A percentile compares a stretch with the other conserved stretches of the same genome.
phyloP scores from a whole-genome alignment of 2,329 filamentous ascomycete species.

The Pseudocercospora macadamiae region DNA sequence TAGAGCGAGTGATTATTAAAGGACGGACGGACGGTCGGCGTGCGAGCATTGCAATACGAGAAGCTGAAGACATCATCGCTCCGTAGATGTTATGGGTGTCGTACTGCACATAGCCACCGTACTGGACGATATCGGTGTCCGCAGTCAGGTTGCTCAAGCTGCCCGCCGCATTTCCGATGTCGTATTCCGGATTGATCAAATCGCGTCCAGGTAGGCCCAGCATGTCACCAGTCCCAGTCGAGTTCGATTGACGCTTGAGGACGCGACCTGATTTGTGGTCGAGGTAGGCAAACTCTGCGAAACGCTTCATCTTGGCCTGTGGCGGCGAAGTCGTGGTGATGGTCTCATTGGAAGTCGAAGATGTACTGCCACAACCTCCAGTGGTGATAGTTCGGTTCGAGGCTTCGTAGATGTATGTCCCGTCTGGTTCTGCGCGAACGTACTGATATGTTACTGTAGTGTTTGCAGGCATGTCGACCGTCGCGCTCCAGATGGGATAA shows the following conservation, averaged over 20 bases:
- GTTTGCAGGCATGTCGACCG: constrained; percentile 38
- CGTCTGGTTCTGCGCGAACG: constrained; percentile 37
- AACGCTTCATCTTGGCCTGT: constrained; percentile 31
- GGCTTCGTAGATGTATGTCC: constrained; percentile 37
- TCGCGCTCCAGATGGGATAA: constrained; percentile 40
- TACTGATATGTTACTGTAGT: constrained; percentile 38
- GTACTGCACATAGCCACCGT: constrained; percentile 68
- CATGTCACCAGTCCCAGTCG: constrained; percentile 21
- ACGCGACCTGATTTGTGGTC: constrained; percentile 19
- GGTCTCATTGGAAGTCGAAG: constrained; percentile 28
- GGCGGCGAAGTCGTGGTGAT: constrained; percentile 37
- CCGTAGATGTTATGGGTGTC: constrained; percentile 81
- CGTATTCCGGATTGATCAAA: constrained; percentile 66
- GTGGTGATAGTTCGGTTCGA: constrained; percentile 38
- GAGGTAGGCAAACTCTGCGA: constrained; percentile 14
- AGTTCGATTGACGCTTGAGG: constrained; percentile 24
- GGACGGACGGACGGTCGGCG: constrained; percentile 67
- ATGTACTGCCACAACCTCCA: constrained; percentile 35
- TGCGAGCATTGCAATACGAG: constrained; percentile 66
- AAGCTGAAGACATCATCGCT: constrained; percentile 71
- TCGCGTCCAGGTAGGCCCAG: constrained; percentile 65
- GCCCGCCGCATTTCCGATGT: constrained; percentile 64
- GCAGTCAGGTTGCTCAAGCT: constrained; percentile 54
- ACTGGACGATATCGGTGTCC: constrained; percentile 68
- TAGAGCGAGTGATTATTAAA: constrained; percentile 74